Conservation (phyloP, 1,139 yeast genomes). For the Candida labiduridarum region DNA sequence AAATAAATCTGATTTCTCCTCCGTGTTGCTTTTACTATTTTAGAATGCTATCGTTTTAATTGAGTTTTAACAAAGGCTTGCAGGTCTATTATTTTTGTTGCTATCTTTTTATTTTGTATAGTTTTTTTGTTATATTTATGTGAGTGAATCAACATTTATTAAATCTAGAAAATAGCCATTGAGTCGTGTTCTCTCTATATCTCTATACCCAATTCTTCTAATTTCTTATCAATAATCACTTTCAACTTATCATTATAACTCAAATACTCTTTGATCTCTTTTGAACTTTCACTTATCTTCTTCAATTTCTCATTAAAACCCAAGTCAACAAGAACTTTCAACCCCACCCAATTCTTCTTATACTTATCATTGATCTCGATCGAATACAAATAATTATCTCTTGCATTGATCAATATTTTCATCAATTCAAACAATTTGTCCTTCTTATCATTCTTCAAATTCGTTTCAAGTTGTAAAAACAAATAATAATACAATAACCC, state of each 20-base stretch:
- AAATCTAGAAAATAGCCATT: not conserved
- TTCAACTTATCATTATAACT: conserved; percentile 24
- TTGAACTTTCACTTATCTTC: conserved; percentile 15
- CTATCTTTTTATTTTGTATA: not conserved
- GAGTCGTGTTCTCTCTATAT: conserved; percentile 3
- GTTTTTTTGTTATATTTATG: not conserved
- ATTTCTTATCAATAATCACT: conserved; percentile 21
- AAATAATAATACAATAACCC: conserved; percentile 36
- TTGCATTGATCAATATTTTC: conserved; percentile 33
- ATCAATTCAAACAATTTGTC: conserved; percentile 27
- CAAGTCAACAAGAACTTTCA: conserved; percentile 41
- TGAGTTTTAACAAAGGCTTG: not conserved
- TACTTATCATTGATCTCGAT: conserved; percentile 75
- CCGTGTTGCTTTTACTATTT: not conserved
- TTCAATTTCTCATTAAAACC: conserved; percentile 24
- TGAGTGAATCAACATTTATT: not conserved
- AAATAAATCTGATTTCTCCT: conserved; percentile 13
- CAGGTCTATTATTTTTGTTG: not conserved
- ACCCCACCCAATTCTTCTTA: conserved; percentile 77
- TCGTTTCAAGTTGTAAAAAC: conserved; percentile 23
- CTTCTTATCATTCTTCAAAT: conserved; percentile 22
- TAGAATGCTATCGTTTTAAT: not conserved
- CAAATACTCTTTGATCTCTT: conserved; percentile 27
- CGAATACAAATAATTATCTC: conserved; percentile 64
- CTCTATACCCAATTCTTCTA: conserved; percentile 20